phyloP scores from a whole-genome alignment of 371 early-diverging fungal genomes.

The Mucor racemosus region DNA sequence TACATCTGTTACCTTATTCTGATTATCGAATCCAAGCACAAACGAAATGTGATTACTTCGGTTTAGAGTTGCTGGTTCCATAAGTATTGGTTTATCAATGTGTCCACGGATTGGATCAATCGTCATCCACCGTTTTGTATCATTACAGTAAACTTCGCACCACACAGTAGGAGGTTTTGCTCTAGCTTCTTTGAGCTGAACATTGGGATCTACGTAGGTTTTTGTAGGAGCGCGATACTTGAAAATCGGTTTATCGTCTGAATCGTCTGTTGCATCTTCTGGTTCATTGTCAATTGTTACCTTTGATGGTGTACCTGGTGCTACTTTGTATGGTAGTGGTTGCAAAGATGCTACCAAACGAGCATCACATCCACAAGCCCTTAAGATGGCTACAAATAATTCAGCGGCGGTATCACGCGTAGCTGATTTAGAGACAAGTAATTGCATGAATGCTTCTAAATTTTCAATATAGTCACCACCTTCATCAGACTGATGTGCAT shows the following conservation, averaged over 20 bases:
- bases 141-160: slow-evolving; percentile 62
- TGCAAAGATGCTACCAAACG: slow-evolving; percentile 73
- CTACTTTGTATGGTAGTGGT: slow-evolving; percentile 60
- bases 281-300: slow-evolving; percentile 8
- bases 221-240: slow-evolving; percentile 28
- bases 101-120: slow-evolving; percentile 65
- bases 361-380: slow-evolving; percentile 57
- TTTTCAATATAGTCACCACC: slow-evolving; percentile 30
- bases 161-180: slow-evolving; percentile 58
- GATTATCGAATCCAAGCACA: slow-evolving; percentile 59
- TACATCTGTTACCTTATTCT: slow-evolving; percentile 60
- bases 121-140: slow-evolving; percentile 60
- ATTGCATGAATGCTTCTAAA: slow-evolving; percentile 29
- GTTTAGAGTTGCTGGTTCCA: slow-evolving; percentile 58
- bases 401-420: slow-evolving; percentile 59
- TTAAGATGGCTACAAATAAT: slow-evolving; percentile 62
- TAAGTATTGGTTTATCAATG: slow-evolving; percentile 53
- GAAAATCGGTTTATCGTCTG: slow-evolving; percentile 14
- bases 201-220: slow-evolving; percentile 25
- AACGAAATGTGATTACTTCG: slow-evolving; percentile 54
- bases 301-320: slow-evolving; percentile 26
- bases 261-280: background rate
- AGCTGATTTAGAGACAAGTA: slow-evolving; percentile 26
- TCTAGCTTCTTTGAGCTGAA: slow-evolving; percentile 28
- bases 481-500: slow-evolving; percentile 11